These are phyloP conservation scores for Paxillus rubicundulus DNA, from an alignment of 768 basidiomycete genomes.

Conservation along the genomic window DNA sequence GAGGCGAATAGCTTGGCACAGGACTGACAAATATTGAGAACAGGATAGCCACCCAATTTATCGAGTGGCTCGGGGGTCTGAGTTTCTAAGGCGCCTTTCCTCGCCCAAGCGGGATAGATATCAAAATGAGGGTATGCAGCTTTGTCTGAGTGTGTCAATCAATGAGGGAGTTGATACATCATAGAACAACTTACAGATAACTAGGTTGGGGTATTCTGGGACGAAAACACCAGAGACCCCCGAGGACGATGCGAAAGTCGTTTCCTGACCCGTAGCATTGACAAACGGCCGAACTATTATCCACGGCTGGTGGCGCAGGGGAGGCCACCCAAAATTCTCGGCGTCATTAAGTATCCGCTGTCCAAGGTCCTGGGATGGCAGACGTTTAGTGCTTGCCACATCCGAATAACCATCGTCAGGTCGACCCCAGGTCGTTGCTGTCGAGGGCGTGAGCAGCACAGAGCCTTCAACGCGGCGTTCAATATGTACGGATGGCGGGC, in stretches of 20 bases:
- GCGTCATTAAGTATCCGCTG: conserved; percentile 52
- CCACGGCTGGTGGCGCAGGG: conserved; percentile 4
- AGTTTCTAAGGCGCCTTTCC: neutral
- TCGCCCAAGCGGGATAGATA: conserved; percentile 28
- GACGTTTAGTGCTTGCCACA: conserved; percentile 33
- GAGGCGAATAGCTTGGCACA: neutral
- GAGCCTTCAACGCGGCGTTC: conserved; percentile 55
- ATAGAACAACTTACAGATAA: conserved; percentile 25
- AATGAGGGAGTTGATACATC: neutral
- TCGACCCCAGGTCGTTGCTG: conserved; percentile 54
- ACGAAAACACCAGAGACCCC: conserved; percentile 5
- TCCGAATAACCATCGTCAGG: conserved; percentile 42
- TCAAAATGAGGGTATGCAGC: conserved; percentile 32
- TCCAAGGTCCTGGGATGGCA: conserved; percentile 60
- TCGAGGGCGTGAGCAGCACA: conserved; percentile 45
- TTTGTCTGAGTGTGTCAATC: conserved; percentile 11
- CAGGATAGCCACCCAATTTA: conserved; percentile 21
- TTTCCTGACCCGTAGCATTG: neutral
- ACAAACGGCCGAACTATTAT: conserved; percentile 11
- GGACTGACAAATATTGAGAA: conserved; percentile 20
- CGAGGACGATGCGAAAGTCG: neutral
- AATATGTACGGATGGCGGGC: conserved; percentile 54
- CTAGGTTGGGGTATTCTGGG: conserved; percentile 23
- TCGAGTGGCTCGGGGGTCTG: neutral
- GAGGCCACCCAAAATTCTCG: conserved; percentile 38